Base-by-base conservation (phyloP, 495 filamentous ascomycete species). In the Platismatia glauca region DNA sequence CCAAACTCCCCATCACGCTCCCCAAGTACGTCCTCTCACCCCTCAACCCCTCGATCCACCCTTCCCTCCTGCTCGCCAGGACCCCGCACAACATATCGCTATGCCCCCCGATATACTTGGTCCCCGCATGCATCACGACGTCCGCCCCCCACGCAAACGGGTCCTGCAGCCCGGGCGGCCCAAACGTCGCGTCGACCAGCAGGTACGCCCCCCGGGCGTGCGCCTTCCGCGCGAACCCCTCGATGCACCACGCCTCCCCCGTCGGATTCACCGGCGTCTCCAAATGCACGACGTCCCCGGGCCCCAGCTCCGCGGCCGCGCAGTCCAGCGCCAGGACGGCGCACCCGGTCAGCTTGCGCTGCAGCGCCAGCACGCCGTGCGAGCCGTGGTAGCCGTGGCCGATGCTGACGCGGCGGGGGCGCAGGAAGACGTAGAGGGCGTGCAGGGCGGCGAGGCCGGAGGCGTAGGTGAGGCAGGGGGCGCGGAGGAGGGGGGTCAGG, bases 101-200 rank as follows among this genome's bases (percentile, higher is more conserved):
- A 74, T 98, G 94, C 1, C 94, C 94, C 24, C 94, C 94, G 62
- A 98, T 81, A 72, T 96, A 98, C 79, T 98, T 98, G 12, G 91
- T 94, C 16, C 90, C 94, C 29, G 81, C 85, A 73, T 98, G 94
- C 87, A 97, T 87, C 27, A 96, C 83, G 0, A 89, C 72, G 73
- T 97, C 91, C 4, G 86, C 89, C 61, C 91, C 91, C 68, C 77
- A 85, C 39, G 68, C 53, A 70, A 96, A 95, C 3, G 94, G 94
- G 67, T 96, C 89, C 72, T 89, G 87, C 43, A 98, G 78, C 29
- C 85, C 85, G 18, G 94, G 94, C n/a, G 94, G 94, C 1, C 84
- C 94, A 71, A 98, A 96, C 0, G 94, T 98, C 0, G 86, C 82
- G 73, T 98, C 94, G 7, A 98, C 89, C 20, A 86, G 84, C n/a